A percentile compares a stretch with the other conserved stretches of the same genome.
Conservation (phyloP, 2,329 filamentous ascomycete genomes). For the Hypoxylon rubiginosum region DNA sequence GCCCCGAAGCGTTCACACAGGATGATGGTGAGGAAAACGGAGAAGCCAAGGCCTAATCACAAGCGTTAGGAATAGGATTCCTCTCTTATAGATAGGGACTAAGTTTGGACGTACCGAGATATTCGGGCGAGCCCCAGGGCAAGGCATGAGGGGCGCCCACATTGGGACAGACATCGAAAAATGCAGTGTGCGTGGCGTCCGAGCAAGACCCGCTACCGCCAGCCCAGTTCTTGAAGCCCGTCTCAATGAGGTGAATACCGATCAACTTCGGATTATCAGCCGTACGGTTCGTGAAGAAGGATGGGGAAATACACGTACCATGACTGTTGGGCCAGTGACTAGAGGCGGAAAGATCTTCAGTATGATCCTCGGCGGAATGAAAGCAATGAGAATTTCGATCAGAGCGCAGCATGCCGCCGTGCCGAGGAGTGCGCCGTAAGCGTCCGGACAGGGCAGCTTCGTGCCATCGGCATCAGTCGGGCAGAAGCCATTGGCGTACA, state of each 20-base stretch:
- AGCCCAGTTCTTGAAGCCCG: slow-evolving; percentile 82
- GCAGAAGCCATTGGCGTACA: slow-evolving; percentile 81
- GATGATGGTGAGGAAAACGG: slow-evolving; percentile 83
- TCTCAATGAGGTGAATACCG: slow-evolving; percentile 78
- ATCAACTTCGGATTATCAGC: slow-evolving; percentile 65
- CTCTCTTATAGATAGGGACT: neutral
- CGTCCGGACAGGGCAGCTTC: slow-evolving; percentile 79
- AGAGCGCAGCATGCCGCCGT: slow-evolving; percentile 75
- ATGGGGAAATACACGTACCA: slow-evolving; percentile 48
- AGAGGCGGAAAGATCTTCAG: slow-evolving; percentile 84
- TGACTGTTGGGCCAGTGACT: slow-evolving; percentile 79
- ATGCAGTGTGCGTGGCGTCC: slow-evolving; percentile 62
- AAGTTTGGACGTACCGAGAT: slow-evolving; percentile 65
- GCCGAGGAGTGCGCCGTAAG: slow-evolving; percentile 81
- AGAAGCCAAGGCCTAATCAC: slow-evolving; percentile 73
- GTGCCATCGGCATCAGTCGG: slow-evolving; percentile 71
- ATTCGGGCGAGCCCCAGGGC: slow-evolving; percentile 83
- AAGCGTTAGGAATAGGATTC: neutral
- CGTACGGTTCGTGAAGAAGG: slow-evolving; percentile 44
- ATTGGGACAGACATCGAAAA: slow-evolving; percentile 75
- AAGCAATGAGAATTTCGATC: slow-evolving; percentile 80
- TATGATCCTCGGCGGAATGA: slow-evolving; percentile 76
- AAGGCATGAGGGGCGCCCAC: slow-evolving; percentile 78
- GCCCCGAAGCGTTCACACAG: slow-evolving; percentile 84
- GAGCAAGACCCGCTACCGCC: slow-evolving; percentile 76